phyloP scores from a whole-genome alignment of 805 yeast genomes.

The Candida peoriensis region DNA sequence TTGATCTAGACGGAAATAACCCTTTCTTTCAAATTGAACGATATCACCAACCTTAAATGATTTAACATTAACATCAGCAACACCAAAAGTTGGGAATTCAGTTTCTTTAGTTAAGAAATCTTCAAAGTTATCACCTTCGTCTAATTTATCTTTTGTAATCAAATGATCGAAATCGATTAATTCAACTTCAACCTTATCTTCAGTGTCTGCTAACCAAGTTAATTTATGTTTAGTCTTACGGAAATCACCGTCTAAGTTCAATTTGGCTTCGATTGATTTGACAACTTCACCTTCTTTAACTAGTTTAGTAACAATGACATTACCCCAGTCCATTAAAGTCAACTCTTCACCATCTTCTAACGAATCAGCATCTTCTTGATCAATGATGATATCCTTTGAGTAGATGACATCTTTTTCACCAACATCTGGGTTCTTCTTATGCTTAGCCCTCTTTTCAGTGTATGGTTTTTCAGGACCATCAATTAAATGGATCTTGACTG shows the following conservation, averaged over 20 bases:
- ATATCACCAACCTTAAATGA: slow-evolving; percentile 79
- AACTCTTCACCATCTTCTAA: slow-evolving; percentile 83
- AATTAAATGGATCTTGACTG: slow-evolving; percentile 62
- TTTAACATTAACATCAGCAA: slow-evolving; percentile 76
- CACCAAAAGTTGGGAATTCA: slow-evolving; percentile 72
- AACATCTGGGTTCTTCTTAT: slow-evolving; percentile 89
- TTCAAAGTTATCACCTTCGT: slow-evolving; percentile 90
- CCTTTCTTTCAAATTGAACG: slow-evolving; percentile 95
- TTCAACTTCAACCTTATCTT: slow-evolving; percentile 66
- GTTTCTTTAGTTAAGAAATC: slow-evolving; percentile 86
- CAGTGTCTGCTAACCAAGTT: slow-evolving; percentile 89
- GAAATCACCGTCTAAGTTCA: slow-evolving; percentile 95
- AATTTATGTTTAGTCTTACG: slow-evolving; percentile 91
- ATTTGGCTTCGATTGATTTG: slow-evolving; percentile 63
- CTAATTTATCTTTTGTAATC: slow-evolving; percentile 91
- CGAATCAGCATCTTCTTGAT: slow-evolving; percentile 79
- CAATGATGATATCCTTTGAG: slow-evolving; percentile 62
- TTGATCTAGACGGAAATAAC: slow-evolving; percentile 81
- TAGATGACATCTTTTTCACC: slow-evolving; percentile 78
- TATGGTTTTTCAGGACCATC: slow-evolving; percentile 63
- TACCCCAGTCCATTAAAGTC: slow-evolving; percentile 99
- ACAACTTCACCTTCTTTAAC: slow-evolving; percentile 56
- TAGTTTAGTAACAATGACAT: slow-evolving; percentile 71
- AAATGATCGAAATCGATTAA: slow-evolving; percentile 91
- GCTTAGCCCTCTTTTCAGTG: slow-evolving; percentile 79